Conservation (phyloP, 2,329 filamentous ascomycete genomes). For the Grosmannia clavigera region DNA sequence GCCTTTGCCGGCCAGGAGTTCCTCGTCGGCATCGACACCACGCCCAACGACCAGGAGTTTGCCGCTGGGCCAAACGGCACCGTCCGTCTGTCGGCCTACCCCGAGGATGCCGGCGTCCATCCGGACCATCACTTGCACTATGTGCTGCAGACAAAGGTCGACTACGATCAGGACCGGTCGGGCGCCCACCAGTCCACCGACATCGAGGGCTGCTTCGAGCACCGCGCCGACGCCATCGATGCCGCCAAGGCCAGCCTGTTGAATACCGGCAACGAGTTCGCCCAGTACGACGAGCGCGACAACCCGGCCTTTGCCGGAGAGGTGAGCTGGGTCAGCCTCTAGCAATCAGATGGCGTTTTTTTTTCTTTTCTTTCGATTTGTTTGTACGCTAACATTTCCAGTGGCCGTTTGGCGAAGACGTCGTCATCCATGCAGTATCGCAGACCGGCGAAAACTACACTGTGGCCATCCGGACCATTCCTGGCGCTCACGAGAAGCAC, state of each 20-base stretch:
- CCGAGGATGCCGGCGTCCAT: slow-evolving; percentile 3
- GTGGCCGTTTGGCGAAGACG: slow-evolving; percentile 33
- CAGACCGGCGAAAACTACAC: slow-evolving; percentile 28
- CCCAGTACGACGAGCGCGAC: slow-evolving; percentile 22
- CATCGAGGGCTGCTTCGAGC: slow-evolving; percentile 26
- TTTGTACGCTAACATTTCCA: slow-evolving; percentile 6
- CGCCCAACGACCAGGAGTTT: slow-evolving; percentile 22
- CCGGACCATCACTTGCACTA: slow-evolving; percentile 23
- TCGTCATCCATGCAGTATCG: slow-evolving; percentile 29
- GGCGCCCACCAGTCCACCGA: slow-evolving; percentile 22
- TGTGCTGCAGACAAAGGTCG: slow-evolving; percentile 28
- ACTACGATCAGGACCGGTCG: slow-evolving; percentile 26
- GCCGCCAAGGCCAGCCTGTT: slow-evolving; percentile 23
- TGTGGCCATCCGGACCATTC: slow-evolving; percentile 23
- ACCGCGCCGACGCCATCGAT: slow-evolving; percentile 19
- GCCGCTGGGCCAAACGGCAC: slow-evolving; percentile 12
- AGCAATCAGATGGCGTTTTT: background rate
- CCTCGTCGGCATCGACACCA: slow-evolving; percentile 24
- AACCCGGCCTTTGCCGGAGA: slow-evolving; percentile 4
- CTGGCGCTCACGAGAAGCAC: slow-evolving; percentile 15
- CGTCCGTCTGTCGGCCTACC: slow-evolving; percentile 12
- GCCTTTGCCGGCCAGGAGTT: slow-evolving; percentile 25
- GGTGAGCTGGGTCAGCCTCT: background rate
- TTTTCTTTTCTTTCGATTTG: no score
- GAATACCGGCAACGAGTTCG: slow-evolving; percentile 15